These are phyloP conservation scores for Ophidiomyces ophidiicola DNA, from an alignment of 2,329 filamentous ascomycete genomes.

Conservation along the genomic window DNA sequence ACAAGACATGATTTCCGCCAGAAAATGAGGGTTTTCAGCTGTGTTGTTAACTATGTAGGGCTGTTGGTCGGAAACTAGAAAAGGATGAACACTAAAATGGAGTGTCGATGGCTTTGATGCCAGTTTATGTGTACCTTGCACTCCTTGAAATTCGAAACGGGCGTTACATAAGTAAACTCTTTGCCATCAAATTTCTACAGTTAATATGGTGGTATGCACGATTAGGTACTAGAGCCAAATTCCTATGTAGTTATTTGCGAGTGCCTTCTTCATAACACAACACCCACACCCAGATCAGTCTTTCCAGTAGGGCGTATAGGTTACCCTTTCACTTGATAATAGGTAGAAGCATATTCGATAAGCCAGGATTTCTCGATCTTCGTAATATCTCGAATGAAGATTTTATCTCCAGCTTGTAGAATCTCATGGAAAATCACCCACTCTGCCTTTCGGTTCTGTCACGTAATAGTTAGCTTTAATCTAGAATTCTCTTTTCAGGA, in stretches of 20 bases:
- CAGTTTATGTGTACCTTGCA: too few species aligned
- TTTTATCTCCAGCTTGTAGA: conserved; percentile 78
- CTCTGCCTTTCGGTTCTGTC: conserved; percentile 73
- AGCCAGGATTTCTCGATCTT: conserved; percentile 92
- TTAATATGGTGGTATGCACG: too few species aligned
- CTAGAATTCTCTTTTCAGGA: not conserved
- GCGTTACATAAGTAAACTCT: too few species aligned
- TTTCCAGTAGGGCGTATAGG: not conserved
- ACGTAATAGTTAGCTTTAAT: conserved; percentile 8
- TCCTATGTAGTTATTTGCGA: too few species aligned
- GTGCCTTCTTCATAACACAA: too few species aligned
- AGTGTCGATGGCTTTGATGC: too few species aligned
- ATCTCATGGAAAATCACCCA: conserved; percentile 96
- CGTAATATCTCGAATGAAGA: conserved; percentile 80
- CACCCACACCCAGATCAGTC: not conserved
- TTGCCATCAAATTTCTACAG: too few species aligned
- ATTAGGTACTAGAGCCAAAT: too few species aligned
- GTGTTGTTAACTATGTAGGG: too few species aligned
- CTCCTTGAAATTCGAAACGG: too few species aligned
- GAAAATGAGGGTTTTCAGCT: not conserved
- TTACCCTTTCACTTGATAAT: conserved; percentile 50
- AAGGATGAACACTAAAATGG: too few species aligned
- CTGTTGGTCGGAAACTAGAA: too few species aligned
- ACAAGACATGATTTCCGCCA: conserved; percentile 7
- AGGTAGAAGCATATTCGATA: conserved; percentile 73